Percentiles rank a stretch among this genome's conserved stretches.
phyloP scores from a whole-genome alignment of 2,329 filamentous ascomycete genomes.

The Colletotrichum kahawae region DNA sequence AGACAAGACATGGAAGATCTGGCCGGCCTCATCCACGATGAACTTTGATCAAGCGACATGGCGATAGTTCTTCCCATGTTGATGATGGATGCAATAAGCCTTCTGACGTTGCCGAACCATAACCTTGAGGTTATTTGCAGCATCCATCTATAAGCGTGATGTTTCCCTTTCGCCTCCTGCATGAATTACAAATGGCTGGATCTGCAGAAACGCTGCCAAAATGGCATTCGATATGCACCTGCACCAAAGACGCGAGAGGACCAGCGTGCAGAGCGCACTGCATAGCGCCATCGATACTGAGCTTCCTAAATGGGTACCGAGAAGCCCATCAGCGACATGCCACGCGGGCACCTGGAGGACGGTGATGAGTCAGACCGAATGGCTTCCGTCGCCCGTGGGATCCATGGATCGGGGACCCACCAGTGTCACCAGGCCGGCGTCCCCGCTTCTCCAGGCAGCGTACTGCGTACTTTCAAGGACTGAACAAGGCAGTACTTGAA shows the following conservation, averaged over 20 bases:
- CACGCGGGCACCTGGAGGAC: not conserved
- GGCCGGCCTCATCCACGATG: not conserved
- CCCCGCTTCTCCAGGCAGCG: not conserved
- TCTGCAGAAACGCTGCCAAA: not conserved
- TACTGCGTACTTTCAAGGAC: not conserved
- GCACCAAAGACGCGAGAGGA: not conserved
- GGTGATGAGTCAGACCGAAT: conserved; percentile 13
- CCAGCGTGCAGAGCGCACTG: not conserved
- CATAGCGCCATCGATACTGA: not conserved
- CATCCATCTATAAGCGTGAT: not conserved
- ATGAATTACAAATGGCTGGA: conserved; percentile 4
- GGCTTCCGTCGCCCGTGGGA: not conserved
- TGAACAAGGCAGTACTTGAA: not conserved
- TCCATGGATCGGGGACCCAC: not conserved
- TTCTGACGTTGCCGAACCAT: not conserved
- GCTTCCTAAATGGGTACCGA: not conserved
- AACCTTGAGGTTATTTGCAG: conserved; percentile 8
- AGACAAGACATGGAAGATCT: not conserved
- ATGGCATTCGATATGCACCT: not conserved
- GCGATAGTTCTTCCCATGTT: not conserved
- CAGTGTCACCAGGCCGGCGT: not conserved
- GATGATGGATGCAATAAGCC: not conserved
- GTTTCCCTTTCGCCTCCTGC: not conserved
- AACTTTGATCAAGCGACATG: not conserved
- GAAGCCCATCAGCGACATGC: not conserved